Evolutionary conservation across 2,329 filamentous ascomycete genomes (phyloP), one percentile per base, ranked within the genome.

Genomic region (Cercospora sp.): DNA sequence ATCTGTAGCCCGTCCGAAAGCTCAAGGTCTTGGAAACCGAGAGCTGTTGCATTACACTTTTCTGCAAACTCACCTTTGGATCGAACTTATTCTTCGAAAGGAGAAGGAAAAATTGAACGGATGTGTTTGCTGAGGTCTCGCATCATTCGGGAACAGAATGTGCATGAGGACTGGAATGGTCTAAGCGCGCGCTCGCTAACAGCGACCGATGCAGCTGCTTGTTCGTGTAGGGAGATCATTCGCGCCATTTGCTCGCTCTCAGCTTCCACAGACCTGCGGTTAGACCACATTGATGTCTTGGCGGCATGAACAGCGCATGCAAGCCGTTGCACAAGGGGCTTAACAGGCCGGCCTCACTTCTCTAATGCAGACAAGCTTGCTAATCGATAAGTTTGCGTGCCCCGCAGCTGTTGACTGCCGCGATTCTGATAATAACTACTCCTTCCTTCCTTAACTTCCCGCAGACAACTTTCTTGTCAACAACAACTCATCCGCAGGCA

Each of bases 251-350:
- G 16, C 16, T 42, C 36, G 36, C 36, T 42, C 36, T 68, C 66
- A 62, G 66, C 66, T 68, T 48, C 58, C 58, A 68, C 57, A 36
- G 57, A 58, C 58, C 61, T 63, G 66, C 60, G 28, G 61, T 28
- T 26, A n/a, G 48, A 20, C 65, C 40, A 55, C 51, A 63, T 48
- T 63, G 60, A 26, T 36, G 60, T 36, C 53, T 63, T 64, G 45
- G 60, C 62, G 31, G 61, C 61, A 68, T 48, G 55, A 53, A 60
- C 61, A 60, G 33, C 55, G 61, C 61, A 60, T 60, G 65, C 60
- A 64, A 60, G 51, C 28, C 26, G 63, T 59, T 53, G 63, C 55
- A 59, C 63, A 59, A 36, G 60, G 66, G 48, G 31, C 62, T 51
- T n/a, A 20, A 63, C 28, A 20, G 36, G 40, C 60, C 51, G 65